Conservation (phyloP, 2,329 filamentous ascomycete genomes). For the Phaeophleospora eucalypticola region DNA sequence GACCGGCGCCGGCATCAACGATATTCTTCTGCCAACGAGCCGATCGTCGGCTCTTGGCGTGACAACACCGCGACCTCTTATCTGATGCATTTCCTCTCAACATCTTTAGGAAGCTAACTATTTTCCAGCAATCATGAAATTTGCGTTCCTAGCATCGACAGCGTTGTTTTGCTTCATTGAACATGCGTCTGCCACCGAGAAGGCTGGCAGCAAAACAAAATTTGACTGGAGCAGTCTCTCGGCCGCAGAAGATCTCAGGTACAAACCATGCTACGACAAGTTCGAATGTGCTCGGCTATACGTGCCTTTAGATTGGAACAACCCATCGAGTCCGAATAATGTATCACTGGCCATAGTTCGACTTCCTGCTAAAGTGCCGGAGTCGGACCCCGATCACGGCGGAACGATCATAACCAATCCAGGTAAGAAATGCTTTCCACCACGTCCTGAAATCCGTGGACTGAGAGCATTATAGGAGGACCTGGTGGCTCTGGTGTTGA, state of each 20-base stretch:
- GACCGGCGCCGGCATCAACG: too few relatives aligned
- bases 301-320: conserved; percentile 42
- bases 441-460: too few relatives aligned
- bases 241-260: conserved; percentile 11
- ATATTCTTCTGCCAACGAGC: too few relatives aligned
- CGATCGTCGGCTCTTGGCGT: too few relatives aligned
- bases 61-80: too few relatives aligned
- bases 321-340: conserved; percentile 14
- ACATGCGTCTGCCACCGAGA: not conserved
- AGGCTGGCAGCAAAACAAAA: not conserved
- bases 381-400: conserved; percentile 38
- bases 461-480: too few relatives aligned
- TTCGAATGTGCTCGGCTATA: conserved; percentile 48
- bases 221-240: conserved; percentile 18
- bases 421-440: too few relatives aligned
- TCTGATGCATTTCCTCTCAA: too few relatives aligned
- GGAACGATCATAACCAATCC: conserved; percentile 41
- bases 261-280: conserved; percentile 38
- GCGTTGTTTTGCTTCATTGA: not conserved
- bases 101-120: too few relatives aligned
- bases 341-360: conserved; percentile 44
- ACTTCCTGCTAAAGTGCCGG: conserved; percentile 39
- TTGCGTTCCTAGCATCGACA: too few relatives aligned
- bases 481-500: conserved; percentile 37
- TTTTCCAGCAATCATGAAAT: too few relatives aligned